These are phyloP conservation scores for Exophiala oligosperma DNA, from an alignment of 2,329 filamentous ascomycete species.

Conservation along the genomic window DNA sequence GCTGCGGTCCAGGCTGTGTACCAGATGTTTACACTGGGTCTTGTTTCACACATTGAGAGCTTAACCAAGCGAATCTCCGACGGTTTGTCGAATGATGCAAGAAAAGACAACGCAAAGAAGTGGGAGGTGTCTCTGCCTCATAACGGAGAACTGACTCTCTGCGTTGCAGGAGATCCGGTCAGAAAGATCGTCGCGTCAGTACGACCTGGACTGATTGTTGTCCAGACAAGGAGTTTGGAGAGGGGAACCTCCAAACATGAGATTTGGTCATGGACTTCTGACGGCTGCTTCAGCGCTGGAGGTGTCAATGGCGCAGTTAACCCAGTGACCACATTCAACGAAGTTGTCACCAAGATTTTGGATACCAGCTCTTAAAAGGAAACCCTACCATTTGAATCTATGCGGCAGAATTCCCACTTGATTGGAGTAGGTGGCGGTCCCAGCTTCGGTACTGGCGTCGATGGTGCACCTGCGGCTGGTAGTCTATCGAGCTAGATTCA, in stretches of 20 bases:
- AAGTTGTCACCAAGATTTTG: constrained; percentile 6
- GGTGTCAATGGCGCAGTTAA: constrained; percentile 3
- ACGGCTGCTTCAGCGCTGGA: constrained; percentile 13
- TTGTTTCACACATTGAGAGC: constrained; percentile 12
- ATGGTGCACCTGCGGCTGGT: too few species aligned
- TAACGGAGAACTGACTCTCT: constrained; percentile 18
- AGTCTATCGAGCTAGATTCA: too few species aligned
- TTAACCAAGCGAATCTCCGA: background rate
- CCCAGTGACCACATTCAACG: constrained; percentile 9
- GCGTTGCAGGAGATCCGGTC: constrained; percentile 10
- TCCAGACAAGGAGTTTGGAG: background rate
- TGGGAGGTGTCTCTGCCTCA: constrained; percentile 16
- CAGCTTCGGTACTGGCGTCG: too few species aligned
- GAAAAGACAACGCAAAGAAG: background rate
- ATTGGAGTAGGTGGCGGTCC: too few species aligned
- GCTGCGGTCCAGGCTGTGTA: constrained; percentile 8
- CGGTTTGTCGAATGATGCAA: background rate
- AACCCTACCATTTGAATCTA: background rate
- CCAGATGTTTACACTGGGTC: constrained; percentile 13
- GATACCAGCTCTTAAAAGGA: background rate
- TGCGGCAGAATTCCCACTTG: background rate
- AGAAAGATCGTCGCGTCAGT: constrained; percentile 16
- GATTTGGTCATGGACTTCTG: constrained; percentile 19
- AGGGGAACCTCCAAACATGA: background rate
- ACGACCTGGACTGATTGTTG: constrained; percentile 8